phyloP scores from a whole-genome alignment of 139 green algal species.

The Chlorella sp. region DNA sequence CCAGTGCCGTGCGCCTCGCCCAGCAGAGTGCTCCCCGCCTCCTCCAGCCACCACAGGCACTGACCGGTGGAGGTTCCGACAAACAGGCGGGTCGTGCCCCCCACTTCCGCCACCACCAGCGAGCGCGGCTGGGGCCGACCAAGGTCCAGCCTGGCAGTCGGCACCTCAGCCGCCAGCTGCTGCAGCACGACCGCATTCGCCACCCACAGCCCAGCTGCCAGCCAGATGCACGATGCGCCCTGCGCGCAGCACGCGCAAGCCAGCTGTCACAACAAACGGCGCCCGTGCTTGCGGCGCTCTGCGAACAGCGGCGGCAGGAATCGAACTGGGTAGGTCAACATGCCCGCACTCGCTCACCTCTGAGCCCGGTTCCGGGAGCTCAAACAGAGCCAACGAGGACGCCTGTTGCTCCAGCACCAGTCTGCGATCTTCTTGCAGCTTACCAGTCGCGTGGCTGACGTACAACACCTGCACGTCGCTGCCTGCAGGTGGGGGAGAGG shows the following conservation, averaged over 20 bases:
- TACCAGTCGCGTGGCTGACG: slow-evolving; percentile 2
- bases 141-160: background rate
- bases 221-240: slow-evolving; percentile 1
- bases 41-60: background rate
- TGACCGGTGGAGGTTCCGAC: slow-evolving; percentile 18
- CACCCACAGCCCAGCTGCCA: slow-evolving; percentile 15
- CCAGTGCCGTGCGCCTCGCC: too few relatives aligned
- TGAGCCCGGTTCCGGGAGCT: background rate
- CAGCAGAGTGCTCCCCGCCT: background rate
- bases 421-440: slow-evolving; percentile 12
- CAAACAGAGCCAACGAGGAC: slow-evolving; percentile 11
- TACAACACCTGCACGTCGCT: background rate
- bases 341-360: background rate
- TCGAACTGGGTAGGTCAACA: background rate
- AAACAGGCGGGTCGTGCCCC: background rate
- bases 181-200: slow-evolving; percentile 24
- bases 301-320: background rate
- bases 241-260: background rate
- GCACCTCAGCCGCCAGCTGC: slow-evolving; percentile 7
- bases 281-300: too few relatives aligned
- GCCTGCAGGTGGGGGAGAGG: too few relatives aligned
- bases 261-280: too few relatives aligned
- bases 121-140: slow-evolving; percentile 5
- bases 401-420: slow-evolving; percentile 19
- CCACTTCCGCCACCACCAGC: background rate